These are phyloP conservation scores for Poa annua DNA, from an alignment of 176 grass and related monocot genomes.

Conservation along the genomic window DNA sequence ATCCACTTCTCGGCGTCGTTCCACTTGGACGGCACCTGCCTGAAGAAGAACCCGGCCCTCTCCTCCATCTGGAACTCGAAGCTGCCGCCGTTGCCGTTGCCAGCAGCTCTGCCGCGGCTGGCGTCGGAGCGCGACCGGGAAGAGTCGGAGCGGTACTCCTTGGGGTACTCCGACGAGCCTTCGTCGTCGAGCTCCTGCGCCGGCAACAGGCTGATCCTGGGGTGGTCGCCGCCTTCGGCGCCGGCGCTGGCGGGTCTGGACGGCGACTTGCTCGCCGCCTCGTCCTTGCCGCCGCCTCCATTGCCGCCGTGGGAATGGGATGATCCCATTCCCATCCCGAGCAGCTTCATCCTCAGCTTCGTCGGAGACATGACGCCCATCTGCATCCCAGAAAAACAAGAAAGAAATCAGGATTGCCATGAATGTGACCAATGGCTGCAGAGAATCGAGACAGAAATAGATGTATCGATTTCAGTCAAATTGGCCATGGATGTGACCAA, in stretches of 20 bases:
- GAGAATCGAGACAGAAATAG: not conserved
- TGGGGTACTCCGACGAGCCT: constrained; percentile 43
- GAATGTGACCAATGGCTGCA: too few relatives aligned
- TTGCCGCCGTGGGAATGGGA: constrained; percentile 38
- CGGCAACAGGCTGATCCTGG: constrained; percentile 63
- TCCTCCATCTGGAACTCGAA: constrained; percentile 86
- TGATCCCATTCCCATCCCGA: constrained; percentile 50
- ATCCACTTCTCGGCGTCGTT: constrained; percentile 99
- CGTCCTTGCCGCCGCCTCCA: constrained; percentile 40
- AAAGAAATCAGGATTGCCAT: not conserved
- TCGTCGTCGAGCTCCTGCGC: constrained; percentile 63
- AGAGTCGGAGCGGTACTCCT: constrained; percentile 39
- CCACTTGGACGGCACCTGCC: constrained; percentile 92
- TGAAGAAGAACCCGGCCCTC: constrained; percentile 59
- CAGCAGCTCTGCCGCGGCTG: constrained; percentile 26
- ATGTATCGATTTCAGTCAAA: not conserved
- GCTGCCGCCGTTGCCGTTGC: not conserved
- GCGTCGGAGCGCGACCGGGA: constrained; percentile 45
- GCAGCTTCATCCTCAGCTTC: constrained; percentile 83
- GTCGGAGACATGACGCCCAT: constrained; percentile 74
- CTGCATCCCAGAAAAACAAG: constrained; percentile 27
- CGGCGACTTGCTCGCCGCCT: constrained; percentile 46
- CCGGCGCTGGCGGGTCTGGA: constrained; percentile 40
- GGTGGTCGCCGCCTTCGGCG: constrained; percentile 48
- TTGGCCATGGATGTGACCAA: not conserved